Conservation (phyloP, 805 yeast species). For the Candida chilensis region DNA sequence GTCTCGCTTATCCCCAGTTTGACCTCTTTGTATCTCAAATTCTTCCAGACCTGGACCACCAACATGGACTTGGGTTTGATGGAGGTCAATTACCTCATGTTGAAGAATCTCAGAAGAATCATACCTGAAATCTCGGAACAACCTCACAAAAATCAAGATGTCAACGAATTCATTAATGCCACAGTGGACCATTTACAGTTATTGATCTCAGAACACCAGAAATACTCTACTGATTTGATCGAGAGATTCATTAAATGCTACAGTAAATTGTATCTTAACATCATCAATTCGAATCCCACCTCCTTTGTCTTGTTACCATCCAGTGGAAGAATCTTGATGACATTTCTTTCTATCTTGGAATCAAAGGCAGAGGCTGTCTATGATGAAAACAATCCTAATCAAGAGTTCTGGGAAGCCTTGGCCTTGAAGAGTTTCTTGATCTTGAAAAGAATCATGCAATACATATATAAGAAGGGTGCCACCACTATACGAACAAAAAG, state of each 20-base stretch:
- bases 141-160: constrained; percentile 50
- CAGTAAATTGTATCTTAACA: constrained; percentile 60
- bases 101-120: constrained; percentile 67
- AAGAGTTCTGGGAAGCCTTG: constrained; percentile 65
- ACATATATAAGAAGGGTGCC: constrained; percentile 60
- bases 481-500: constrained; percentile 49
- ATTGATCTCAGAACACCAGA: constrained; percentile 45
- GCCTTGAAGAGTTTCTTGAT: constrained; percentile 59
- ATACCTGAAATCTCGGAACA: constrained; percentile 70
- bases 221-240: constrained; percentile 35
- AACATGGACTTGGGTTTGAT: constrained; percentile 41
- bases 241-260: constrained; percentile 68
- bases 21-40: constrained; percentile 46
- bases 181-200: constrained; percentile 52
- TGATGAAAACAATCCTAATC: constrained; percentile 42
- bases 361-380: constrained; percentile 60
- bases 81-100: constrained; percentile 70
- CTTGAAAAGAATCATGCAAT: constrained; percentile 54
- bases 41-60: constrained; percentile 56
- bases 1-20: constrained; percentile 54
- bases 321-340: constrained; percentile 49
- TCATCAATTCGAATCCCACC: constrained; percentile 55
- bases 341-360: constrained; percentile 52
- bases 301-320: constrained; percentile 63
- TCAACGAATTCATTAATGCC: constrained; percentile 50